phyloP scores from a whole-genome alignment of 768 basidiomycete genomes.

The Heimioporus sp. region DNA sequence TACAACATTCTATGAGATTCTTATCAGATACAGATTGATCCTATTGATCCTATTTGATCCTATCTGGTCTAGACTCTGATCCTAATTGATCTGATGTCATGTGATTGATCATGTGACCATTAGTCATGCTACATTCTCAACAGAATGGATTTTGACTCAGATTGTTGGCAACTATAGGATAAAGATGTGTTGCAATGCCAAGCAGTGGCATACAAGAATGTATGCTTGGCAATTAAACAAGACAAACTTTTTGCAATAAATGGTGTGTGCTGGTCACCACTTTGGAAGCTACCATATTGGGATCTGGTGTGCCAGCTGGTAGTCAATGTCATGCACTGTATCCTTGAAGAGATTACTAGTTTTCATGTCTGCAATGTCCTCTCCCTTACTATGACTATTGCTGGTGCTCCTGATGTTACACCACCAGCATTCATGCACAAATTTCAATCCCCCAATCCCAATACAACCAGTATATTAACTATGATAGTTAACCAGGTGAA shows the following conservation, averaged over 20 bases:
- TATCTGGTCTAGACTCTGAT: too few species aligned
- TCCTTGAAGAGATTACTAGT: background rate
- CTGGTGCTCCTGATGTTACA: too few species aligned
- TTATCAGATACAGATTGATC: too few species aligned
- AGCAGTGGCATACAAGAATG: background rate
- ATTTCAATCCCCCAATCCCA: too few species aligned
- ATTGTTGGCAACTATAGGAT: background rate
- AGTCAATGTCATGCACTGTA: background rate
- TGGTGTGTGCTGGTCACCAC: conserved; percentile 13
- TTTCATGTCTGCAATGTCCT: background rate
- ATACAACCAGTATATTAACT: too few species aligned
- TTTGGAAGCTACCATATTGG: background rate
- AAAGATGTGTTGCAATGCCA: background rate
- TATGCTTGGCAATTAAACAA: background rate
- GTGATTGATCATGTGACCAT: too few species aligned
- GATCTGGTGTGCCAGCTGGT: background rate
- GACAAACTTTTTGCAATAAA: background rate
- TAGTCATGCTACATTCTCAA: too few species aligned
- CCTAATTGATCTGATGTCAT: too few species aligned
- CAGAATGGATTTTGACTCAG: background rate
- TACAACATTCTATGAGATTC: too few species aligned
- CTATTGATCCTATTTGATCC: too few species aligned
- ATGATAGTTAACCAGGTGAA: too few species aligned
- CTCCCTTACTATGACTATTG: background rate
- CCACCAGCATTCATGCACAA: too few species aligned